These are phyloP conservation scores for Tetraselmis chui DNA, from an alignment of 139 green algal species.

Conservation along the genomic window DNA sequence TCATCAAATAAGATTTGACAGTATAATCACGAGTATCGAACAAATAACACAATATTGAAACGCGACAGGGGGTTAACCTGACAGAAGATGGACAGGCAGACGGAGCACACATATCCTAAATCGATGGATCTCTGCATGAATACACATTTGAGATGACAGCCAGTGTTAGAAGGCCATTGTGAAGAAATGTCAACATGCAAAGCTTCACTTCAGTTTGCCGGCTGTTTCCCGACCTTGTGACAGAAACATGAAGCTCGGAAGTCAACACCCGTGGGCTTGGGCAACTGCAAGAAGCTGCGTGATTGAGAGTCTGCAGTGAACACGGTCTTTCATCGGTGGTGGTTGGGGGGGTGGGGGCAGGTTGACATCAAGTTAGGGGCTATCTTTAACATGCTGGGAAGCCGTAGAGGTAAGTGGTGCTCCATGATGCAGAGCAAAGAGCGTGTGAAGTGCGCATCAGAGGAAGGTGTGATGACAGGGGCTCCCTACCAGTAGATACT, in stretches of 20 bases:
- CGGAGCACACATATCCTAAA: slow-evolving; percentile 73
- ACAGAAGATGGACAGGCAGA: slow-evolving; percentile 86
- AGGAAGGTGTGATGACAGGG: neutral
- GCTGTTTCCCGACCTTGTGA: slow-evolving; percentile 56
- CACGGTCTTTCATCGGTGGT: too few species aligned
- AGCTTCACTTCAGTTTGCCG: too few species aligned
- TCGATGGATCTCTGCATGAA: slow-evolving; percentile 46
- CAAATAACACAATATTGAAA: neutral
- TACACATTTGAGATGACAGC: neutral
- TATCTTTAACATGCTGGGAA: too few species aligned
- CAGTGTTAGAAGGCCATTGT: neutral
- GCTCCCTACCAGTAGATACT: slow-evolving; percentile 36
- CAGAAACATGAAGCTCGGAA: slow-evolving; percentile 80
- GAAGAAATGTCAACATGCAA: too few species aligned
- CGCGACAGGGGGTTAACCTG: slow-evolving; percentile 10
- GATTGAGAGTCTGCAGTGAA: slow-evolving; percentile 37
- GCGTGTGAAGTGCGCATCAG: neutral
- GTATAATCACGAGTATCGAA: neutral
- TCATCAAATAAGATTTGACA: neutral
- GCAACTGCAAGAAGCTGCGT: slow-evolving; percentile 32
- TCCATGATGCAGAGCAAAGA: too few species aligned
- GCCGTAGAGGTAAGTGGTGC: slow-evolving; percentile 27
- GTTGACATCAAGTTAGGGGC: too few species aligned
- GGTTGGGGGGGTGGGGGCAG: too few species aligned
- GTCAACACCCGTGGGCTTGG: slow-evolving; percentile 45